Conservation (phyloP, 208 protist species). For the Naegleria fowleri region DNA sequence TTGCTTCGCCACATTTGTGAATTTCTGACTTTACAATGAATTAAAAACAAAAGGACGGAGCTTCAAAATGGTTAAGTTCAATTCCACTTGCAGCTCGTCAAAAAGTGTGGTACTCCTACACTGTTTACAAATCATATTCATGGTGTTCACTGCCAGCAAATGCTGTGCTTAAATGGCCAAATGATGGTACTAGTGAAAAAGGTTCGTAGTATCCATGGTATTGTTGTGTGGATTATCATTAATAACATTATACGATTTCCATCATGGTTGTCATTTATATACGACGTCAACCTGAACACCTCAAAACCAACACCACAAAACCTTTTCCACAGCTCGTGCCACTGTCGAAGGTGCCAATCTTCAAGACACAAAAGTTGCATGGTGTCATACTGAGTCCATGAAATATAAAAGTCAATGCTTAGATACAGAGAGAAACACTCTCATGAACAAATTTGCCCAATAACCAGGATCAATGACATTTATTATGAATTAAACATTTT, state of each 20-base stretch:
- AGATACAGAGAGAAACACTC: neutral
- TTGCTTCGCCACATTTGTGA: no score
- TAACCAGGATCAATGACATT: no score
- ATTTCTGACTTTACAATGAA: no score
- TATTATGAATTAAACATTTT: no score
- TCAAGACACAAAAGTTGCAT: neutral
- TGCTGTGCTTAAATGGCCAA: slow-evolving; percentile 42
- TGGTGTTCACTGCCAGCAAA: slow-evolving; percentile 33
- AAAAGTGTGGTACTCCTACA: slow-evolving; percentile 44
- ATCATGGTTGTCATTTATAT: no score
- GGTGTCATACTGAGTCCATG: neutral
- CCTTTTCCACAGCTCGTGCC: slow-evolving; percentile 11
- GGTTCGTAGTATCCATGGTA: neutral
- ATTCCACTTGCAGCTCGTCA: slow-evolving; percentile 34
- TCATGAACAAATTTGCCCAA: neutral
- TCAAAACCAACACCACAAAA: no score
- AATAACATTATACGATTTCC: no score
- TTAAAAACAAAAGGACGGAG: slow-evolving; percentile 36
- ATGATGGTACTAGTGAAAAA: slow-evolving; percentile 51
- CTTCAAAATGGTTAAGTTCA: neutral
- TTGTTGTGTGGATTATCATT: no score
- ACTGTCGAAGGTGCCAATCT: slow-evolving; percentile 37
- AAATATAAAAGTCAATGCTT: neutral
- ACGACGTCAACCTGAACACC: no score
- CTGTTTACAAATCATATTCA: slow-evolving; percentile 39